phyloP scores from a whole-genome alignment of 495 filamentous ascomycete species.

The Trichoderma reesei region DNA sequence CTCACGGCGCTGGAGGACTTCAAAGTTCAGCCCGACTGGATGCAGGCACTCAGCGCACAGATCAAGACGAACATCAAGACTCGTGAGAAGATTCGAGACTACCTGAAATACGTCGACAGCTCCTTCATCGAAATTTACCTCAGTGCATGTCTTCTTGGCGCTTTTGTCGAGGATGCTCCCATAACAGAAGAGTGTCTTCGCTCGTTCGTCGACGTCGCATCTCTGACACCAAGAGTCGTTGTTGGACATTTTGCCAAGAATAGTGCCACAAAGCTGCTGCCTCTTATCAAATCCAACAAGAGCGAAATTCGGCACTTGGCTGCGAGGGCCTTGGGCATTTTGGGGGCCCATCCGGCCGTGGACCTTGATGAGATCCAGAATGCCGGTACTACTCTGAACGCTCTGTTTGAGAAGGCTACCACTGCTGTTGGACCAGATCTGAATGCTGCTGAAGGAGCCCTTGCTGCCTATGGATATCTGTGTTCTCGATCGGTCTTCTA shows the following conservation, averaged over 20 bases:
- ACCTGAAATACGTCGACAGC: slow-evolving; percentile 20
- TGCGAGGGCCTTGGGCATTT: slow-evolving; percentile 66
- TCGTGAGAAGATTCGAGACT: slow-evolving; percentile 46
- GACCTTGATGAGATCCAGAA: slow-evolving; percentile 19
- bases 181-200: slow-evolving; percentile 23
- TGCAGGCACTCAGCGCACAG: slow-evolving; percentile 60
- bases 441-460: slow-evolving; percentile 28
- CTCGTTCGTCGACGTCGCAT: slow-evolving; percentile 54
- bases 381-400: slow-evolving; percentile 12
- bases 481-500: slow-evolving; percentile 23
- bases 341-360: slow-evolving; percentile 53
- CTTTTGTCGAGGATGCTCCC: slow-evolving; percentile 44
- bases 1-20: slow-evolving; percentile 56
- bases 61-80: slow-evolving; percentile 54
- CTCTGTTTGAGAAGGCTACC: slow-evolving; percentile 17
- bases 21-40: slow-evolving; percentile 74
- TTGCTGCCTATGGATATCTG: slow-evolving; percentile 22
- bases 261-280: slow-evolving; percentile 40
- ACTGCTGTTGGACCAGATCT: slow-evolving; percentile 26
- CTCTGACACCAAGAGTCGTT: slow-evolving; percentile 45
- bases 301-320: slow-evolving; percentile 50
- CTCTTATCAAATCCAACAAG: slow-evolving; percentile 59
- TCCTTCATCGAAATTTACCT: slow-evolving; percentile 20
- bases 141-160: slow-evolving; percentile 22
- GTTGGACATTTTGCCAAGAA: slow-evolving; percentile 37